Base-by-base conservation (phyloP, 78 protist genomes). In the Isochrysis galbana region DNA sequence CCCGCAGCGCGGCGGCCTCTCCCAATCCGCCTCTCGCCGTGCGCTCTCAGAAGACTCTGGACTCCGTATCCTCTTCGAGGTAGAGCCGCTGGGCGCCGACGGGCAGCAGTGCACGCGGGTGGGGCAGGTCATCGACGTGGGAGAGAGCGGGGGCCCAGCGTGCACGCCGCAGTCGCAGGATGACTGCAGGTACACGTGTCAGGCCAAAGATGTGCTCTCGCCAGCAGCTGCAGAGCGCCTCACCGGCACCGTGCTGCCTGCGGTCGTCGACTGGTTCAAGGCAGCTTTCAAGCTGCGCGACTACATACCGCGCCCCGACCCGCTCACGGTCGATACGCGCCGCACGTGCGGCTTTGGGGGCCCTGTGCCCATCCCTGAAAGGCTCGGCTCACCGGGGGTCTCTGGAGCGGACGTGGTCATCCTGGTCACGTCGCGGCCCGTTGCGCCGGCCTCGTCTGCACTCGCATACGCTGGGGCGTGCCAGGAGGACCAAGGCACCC, bases 311-410 rank as follows among this genome's bases (percentile, higher is more conserved):
- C 74, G 74, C 74, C 32, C 74, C 36, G 74, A 11, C 38, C 74
- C 38, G 38, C 74, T 11, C 74, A 2, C 4, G 38, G 74, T 11
- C 74, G 17, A 26, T n/a, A n/a, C 36, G 74, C 19, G 74, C 36
- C 61, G 74, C 74, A n/a, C 34, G 80, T 70, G 80, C 17, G 80
- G 80, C 80, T 70, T 70, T 41, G 80, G 80, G 23, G 80, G 80
- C 11, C n/a, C 41, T 17, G 41, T 70, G 5, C 14, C 11, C 29
- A 70, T 70, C 80, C 80, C 80, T 36, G 10, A 36, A 3, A 17
- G 36, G 23, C 41, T 70, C 29, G 42, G 5, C 41, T 4, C 36
- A n/a, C 21, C 36, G 17, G 80, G 80, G 44, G 17, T 2, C 39
- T 41, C 39, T 5, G 80, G 36, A 19, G 22, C 80, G 29, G 80